Percentiles rank a stretch among this genome's conserved stretches.
Conservation (phyloP, 352 stramenopile genomes). For the Globisporangium lucens region DNA sequence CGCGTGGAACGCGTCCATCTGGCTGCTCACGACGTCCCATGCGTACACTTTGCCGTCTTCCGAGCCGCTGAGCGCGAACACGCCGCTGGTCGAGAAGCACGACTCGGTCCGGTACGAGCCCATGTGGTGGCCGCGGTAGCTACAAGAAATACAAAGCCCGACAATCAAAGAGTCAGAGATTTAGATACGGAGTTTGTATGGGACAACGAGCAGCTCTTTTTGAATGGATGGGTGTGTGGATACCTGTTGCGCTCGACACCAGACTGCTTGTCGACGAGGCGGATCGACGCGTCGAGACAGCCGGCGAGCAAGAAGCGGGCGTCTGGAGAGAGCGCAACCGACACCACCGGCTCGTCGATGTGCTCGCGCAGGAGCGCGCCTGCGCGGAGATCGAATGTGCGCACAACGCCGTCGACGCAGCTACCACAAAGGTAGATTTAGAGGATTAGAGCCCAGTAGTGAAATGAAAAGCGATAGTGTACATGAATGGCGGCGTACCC, state of each 20-base stretch:
- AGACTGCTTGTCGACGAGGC: constrained; percentile 65
- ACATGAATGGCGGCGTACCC: constrained; percentile 29
- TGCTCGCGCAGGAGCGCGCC: constrained; percentile 68
- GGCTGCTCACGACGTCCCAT: constrained; percentile 56
- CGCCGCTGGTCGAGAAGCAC: constrained; percentile 62
- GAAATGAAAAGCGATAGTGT: neutral
- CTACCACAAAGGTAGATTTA: constrained; percentile 6
- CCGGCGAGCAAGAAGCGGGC: constrained; percentile 73
- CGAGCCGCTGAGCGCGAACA: constrained; percentile 67
- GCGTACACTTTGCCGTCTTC: constrained; percentile 66
- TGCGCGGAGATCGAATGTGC: constrained; percentile 81
- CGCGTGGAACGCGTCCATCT: constrained; percentile 41
- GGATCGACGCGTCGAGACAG: constrained; percentile 68
- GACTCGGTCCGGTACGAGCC: constrained; percentile 70
- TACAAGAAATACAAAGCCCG: constrained; percentile 10
- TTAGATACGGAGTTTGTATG: constrained; percentile 4
- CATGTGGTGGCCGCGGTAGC: constrained; percentile 63
- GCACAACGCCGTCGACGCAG: constrained; percentile 80
- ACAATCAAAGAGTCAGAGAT: neutral
- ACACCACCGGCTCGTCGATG: constrained; percentile 79
- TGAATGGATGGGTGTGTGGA: neutral
- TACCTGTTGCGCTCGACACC: constrained; percentile 76
- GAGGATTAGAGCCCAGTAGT: neutral
- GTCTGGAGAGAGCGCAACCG: constrained; percentile 69
- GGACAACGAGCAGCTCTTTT: neutral